These are phyloP conservation scores for Bipolaris cookei DNA, from an alignment of 2,329 filamentous ascomycete species.

Conservation along the genomic window DNA sequence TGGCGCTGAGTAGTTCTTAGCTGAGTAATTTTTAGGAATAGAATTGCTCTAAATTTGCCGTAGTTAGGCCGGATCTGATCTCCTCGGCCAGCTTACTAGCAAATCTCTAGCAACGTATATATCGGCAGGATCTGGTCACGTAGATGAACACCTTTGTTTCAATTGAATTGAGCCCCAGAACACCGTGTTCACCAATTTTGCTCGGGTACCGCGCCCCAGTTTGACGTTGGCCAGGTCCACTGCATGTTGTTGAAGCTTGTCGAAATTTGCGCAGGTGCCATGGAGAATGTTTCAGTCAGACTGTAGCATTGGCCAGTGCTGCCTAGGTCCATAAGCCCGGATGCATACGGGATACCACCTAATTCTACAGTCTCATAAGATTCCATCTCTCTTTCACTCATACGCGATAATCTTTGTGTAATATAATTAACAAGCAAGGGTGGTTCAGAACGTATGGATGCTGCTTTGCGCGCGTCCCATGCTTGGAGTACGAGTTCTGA, in stretches of 20 bases:
- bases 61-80: background rate
- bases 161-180: background rate
- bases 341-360: background rate
- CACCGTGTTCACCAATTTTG: conserved; percentile 9
- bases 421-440: conserved; percentile 17
- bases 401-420: conserved; percentile 3
- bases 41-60: background rate
- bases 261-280: conserved; percentile 4
- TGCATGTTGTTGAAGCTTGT: conserved; percentile 4
- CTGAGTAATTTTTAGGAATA: background rate
- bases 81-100: background rate
- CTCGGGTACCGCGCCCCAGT: conserved; percentile 11
- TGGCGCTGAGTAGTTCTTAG: background rate
- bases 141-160: background rate
- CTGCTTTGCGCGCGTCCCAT: conserved; percentile 26
- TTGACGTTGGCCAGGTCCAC: conserved; percentile 14
- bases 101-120: background rate
- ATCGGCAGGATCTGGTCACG: background rate
- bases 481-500: conserved; percentile 64
- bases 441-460: conserved; percentile 3
- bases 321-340: conserved; percentile 3
- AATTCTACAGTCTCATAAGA: background rate
- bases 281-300: background rate
- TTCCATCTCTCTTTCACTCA: background rate
- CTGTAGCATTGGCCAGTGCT: conserved; percentile 2